Evolutionary conservation across 148 eudicot genomes (phyloP), one percentile per base, ranked within the genome.

Genomic region (Rhododendron simsii): DNA sequence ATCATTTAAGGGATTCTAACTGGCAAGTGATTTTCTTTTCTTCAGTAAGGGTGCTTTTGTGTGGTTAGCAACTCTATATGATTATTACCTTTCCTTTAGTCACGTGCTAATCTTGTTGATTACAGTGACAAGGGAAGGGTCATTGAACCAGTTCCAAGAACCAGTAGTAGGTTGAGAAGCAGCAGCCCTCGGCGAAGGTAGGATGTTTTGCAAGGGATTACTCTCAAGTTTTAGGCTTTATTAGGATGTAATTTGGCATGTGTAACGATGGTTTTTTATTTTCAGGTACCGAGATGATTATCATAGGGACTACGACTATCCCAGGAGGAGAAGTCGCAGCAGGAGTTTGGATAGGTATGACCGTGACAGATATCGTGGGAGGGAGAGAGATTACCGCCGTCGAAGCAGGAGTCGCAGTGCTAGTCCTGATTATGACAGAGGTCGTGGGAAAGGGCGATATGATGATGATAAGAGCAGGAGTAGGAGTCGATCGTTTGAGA

Each of bases 281-380:
- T 78, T 28, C 84, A 92, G 97, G 88, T 57, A 89, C 83, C 90
- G 91, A 4, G 95, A 92, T 89, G 94, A 91, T 85, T 85, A 91
- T 53, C 65, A 80, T 41, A 89, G 91, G 86, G 92, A 89, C 80
- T 87, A 89, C 51, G 94, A 92, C 82, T 84, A 83, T 53, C 9
- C 50, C 80, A 89, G 90, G 89, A 91, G 93, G 86, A 87, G 98
- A 85, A 91, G 91, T 71, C 91, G 90, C 84, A 92, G 97, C 83
- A 90, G 98, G 86, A 94, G 98, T 88, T 85, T 92, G 88, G 95
- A 93, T 67, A 89, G 95, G 92, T 89, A 90, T 89, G 92, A 90
- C 45, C 86, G 89, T 69, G 93, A 88, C 48, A 87, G 91, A 83
- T 87, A 89, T 80, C 91, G 84, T 81, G 89, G 90, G 84, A 90